phyloP scores from a whole-genome alignment of 176 grass and related monocot species.

The Melocanna baccifera region DNA sequence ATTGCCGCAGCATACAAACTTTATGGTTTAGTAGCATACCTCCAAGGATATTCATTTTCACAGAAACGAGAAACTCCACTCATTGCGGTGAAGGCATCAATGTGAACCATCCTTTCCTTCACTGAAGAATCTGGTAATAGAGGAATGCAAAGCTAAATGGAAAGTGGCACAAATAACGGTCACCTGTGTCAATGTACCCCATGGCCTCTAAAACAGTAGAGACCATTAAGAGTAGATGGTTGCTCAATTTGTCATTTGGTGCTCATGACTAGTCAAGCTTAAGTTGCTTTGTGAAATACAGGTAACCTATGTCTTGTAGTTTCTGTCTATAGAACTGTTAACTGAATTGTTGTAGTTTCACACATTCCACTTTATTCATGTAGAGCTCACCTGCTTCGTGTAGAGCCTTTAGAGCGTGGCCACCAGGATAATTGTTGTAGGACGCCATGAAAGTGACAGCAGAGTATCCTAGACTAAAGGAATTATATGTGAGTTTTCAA shows the following conservation, averaged over 20 bases:
- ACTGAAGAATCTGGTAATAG: constrained; percentile 50
- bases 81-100: constrained; percentile 90
- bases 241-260: constrained; percentile 16
- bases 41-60: constrained; percentile 96
- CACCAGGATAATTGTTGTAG: constrained; percentile 99
- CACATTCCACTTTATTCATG: neutral
- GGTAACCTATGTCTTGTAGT: neutral
- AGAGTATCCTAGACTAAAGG: constrained; percentile 79
- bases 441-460: constrained; percentile 78
- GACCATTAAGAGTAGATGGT: constrained; percentile 20
- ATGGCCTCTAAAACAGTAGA: constrained; percentile 17
- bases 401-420: constrained; percentile 73
- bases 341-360: constrained; percentile 14
- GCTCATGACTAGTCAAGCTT: constrained; percentile 7
- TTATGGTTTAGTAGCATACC: constrained; percentile 38
- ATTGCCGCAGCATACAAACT: neutral
- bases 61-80: constrained; percentile 93
- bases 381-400: constrained; percentile 73
- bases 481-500: constrained; percentile 38
- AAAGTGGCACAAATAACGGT: constrained; percentile 15
- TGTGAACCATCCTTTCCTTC: constrained; percentile 74
- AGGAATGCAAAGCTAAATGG: constrained; percentile 19
- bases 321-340: neutral
- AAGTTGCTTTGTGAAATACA: constrained; percentile 1
- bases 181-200: neutral